Base-by-base conservation (phyloP, 1,284 basidiomycete genomes). In the Moesziomyces globuligerus region DNA sequence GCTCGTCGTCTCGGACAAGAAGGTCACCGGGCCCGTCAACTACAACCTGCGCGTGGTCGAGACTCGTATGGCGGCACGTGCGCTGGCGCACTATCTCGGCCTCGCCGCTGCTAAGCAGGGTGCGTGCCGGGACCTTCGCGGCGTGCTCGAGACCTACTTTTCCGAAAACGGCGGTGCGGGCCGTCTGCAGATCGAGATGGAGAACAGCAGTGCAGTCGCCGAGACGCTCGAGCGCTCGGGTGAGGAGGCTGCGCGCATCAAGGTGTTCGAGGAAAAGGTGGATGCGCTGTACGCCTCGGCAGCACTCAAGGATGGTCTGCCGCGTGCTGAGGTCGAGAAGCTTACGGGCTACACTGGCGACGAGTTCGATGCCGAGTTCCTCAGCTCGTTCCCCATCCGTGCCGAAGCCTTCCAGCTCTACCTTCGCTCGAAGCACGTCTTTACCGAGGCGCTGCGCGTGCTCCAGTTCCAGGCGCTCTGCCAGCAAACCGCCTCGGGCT, bases 11-110 rank as follows among this genome's bases (percentile, higher is more conserved):
- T 74, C 72, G 13, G 80, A 82, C 51, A 82, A 82, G 45, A 82
- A 82, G 50, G 80, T 79, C 4, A 74, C 66, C 3, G 80, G 78
- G 0, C 78, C 80, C 0, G 72, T 79, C 17, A 79, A 81, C 36
- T 82, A 81, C 62, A 82, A 82, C 44, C 59, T 82, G 9, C 74
- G 80, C 18, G 79, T 80, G 11, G 79, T 74, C 9, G 80, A 82
- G 66, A 70, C 76, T 5, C 52, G 75, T 2, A 70, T 82, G 60
- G 79, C 80, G 3, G 72, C 71, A 7, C 54, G 71, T 0, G 59
- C 69, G 3, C 47, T 82, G 7, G 58, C 52, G 4, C 55, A 53
- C 17, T 47, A 37, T 3, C 51, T 80, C 4, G 56, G 45, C 1
- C 45, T 80, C 15, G 18, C 59, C 1, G 40, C 23, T 7, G 57